Base-by-base conservation (phyloP, 2,329 filamentous ascomycete genomes). In the Hypocrella siamensis region DNA sequence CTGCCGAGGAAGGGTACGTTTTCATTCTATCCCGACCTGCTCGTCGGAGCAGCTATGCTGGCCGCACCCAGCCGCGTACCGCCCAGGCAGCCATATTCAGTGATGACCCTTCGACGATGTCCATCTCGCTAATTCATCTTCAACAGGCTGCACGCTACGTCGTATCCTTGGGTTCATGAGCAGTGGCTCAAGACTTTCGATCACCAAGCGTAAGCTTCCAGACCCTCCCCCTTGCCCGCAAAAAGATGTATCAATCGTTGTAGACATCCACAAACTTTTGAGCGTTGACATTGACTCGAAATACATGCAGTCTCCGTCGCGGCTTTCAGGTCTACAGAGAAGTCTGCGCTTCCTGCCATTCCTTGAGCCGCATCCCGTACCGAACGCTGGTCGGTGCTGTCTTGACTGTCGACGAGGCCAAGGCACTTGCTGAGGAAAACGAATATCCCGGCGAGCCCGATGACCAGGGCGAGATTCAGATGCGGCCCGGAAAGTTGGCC, bases 251-350 rank as follows among this genome's bases (percentile, higher is more conserved):
- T n/a, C n/a, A n/a, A n/a, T n/a, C n/a, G n/a, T n/a, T n/a, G n/a
- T n/a, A n/a, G n/a, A n/a, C n/a, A n/a, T n/a, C n/a, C n/a, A n/a
- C 22, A 12, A 17, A 31, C 21, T 14, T 19, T 30, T 26, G 31
- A 18, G 21, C 15, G 12, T 19, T 28, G n/a, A 22, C 21, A n/a
- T n/a, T n/a, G n/a, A n/a, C n/a, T n/a, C n/a, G n/a, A n/a, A 22
- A 22, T 14, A 12, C 7, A 8, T 18, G 19, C 45, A 93, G 86
- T 50, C 85, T 98, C 45, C 90, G 90, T 60, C 86, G 90, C 67
- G 90, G 90, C 63, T 98, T 96, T 76, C 86, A 93, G 66, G 90
- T 98, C 55, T 98, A 98, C 72, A 84, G 79, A 47, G 90, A 98
- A 66, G 90, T 98, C 52, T 98, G 90, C 72, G 76, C 86, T 40